Percentiles rank a stretch among this genome's conserved stretches.
Evolutionary conservation across 108 stramenopile genomes (phyloP).

Genomic region (Licmophora abbreviata): DNA sequence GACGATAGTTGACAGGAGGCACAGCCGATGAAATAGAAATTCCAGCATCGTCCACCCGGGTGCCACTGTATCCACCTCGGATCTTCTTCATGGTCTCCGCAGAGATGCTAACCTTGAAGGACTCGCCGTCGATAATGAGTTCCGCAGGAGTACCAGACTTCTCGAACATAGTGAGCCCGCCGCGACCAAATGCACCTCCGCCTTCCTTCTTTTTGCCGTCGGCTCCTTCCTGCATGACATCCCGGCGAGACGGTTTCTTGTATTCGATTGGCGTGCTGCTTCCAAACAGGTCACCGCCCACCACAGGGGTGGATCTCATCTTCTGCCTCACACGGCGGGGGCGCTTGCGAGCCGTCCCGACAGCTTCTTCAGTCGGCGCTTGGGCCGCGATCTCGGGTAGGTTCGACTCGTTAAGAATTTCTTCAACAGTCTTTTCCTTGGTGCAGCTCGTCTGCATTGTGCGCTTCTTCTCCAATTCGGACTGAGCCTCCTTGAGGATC

Average conservation of each 20-base stretch:
- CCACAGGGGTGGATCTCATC: constrained; percentile 91
- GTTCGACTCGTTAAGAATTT: constrained; percentile 41
- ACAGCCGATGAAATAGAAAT: constrained; percentile 35
- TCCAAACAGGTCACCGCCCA: constrained; percentile 96
- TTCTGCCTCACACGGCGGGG: constrained; percentile 31
- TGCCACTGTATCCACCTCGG: constrained; percentile 40
- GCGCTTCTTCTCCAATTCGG: constrained; percentile 36
- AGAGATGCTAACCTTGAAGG: constrained; percentile 49
- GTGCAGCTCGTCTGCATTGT: constrained; percentile 39
- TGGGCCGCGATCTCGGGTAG: neutral
- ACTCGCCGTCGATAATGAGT: constrained; percentile 52
- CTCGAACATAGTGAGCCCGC: no score
- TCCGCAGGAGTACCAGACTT: constrained; percentile 36
- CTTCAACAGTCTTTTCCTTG: constrained; percentile 44
- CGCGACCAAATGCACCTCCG: constrained; percentile 20
- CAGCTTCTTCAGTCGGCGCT: constrained; percentile 11
- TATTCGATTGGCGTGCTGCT: constrained; percentile 27
- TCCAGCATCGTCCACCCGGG: constrained; percentile 34
- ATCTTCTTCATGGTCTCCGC: constrained; percentile 39
- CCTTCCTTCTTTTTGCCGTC: constrained; percentile 4
- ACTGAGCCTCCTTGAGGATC: constrained; percentile 40
- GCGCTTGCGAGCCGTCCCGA: constrained; percentile 14
- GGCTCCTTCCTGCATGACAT: no score
- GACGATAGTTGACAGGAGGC: constrained; percentile 39
- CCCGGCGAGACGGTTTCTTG: no score